Evolutionary conservation across 495 filamentous ascomycete genomes (phyloP), one percentile per base, ranked within the genome.

Genomic region (Tuber melanosporum): DNA sequence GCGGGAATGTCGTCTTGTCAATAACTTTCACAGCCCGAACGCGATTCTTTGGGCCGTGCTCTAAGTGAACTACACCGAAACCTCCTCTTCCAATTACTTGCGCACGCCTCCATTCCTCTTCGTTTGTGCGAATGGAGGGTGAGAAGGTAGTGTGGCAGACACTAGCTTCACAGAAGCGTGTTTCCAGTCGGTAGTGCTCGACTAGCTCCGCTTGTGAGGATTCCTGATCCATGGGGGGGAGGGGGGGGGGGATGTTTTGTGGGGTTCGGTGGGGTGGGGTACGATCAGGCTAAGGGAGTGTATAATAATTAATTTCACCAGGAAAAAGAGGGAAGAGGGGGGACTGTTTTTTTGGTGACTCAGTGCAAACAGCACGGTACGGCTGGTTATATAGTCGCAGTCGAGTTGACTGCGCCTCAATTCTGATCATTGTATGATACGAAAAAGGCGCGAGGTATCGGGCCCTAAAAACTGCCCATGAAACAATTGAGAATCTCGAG

Each of bases 21-120:
- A 75, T 72, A 36, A 45, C 42, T 3, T 75, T 75, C n/a, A 75
- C 62, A 32, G 74, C 74, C 14, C 74, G 70, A 26, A 75, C 19
- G 17, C 20, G n/a, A 19, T 70, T 70, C 32, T 71, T 75, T 39
- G 70, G 66, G 32, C 71, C 74, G 9, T 57, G 7, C 47, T 72
- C 74, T 46, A 75, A 49, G 44, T 70, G 71, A 32, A 75, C 74
- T 3, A 45, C 47, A 26, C 62, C 69, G 36, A 72, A 75, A 0
- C 66, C 74, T 2, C 74, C 74, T 20, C 74, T 45, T 19, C 47
- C 74, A 41, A 75, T 19, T 26, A 75, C 32, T 41, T 71, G 47
- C 22, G 57, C 44, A 15, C 66, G 22, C 22, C 45, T 49, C 74
- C 74, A 75, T 39, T 36, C 47, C 39, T 75, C 74, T 26, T n/a